Base-by-base conservation (phyloP, 129 eudicot genomes). In the Pittosporum tobira region DNA sequence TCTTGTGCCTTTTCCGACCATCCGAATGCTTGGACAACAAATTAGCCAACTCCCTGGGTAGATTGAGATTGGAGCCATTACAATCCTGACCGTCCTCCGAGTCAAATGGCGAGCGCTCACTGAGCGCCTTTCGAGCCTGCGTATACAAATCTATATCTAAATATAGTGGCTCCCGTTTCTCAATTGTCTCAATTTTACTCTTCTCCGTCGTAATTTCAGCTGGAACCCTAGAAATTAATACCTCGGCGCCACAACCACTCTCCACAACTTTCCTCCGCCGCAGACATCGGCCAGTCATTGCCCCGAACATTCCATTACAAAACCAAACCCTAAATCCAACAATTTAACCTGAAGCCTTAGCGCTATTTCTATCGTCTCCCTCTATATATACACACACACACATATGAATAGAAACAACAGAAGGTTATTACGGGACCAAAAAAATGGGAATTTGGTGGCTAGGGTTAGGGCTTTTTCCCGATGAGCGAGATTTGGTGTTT, bases 61-160 rank as follows among this genome's bases (percentile, higher is more conserved):
- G n/a, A n/a, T n/a, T n/a, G 19, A 91, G 81, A 28, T 73, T 76
- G 0, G 53, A 19, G 48, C 57, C 71, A 22, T 34, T 28, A 45
- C 71, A 24, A 8, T 57, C 71, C 64, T 64, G 65, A 2, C 71
- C 77, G 52, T 81, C 99, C 47, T 75, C 90, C 1, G 67, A 51
- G 72, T 83, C 96, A 40, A 83, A 93, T 11, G 99, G 99, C 24
- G 81, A 87, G n/a, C 81, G 80, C 57, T 64, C 73, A 1, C 85
- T 62, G 7, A 93, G 77, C 34, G 94, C 85, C 62, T 93, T 93
- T 16, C 70, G 64, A 69, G 96, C 99, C 66, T 93, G 99, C 12
- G 94, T 46, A 26, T 81, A 93, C 4, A 78, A 84, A 75, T 84
- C 94, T 18, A 81, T 20, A 62, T 70, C 58, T 62, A 48, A 64